A percentile compares a stretch with the other conserved stretches of the same genome.
phyloP scores from a whole-genome alignment of 495 filamentous ascomycete genomes.

The Chaetomium tenue region DNA sequence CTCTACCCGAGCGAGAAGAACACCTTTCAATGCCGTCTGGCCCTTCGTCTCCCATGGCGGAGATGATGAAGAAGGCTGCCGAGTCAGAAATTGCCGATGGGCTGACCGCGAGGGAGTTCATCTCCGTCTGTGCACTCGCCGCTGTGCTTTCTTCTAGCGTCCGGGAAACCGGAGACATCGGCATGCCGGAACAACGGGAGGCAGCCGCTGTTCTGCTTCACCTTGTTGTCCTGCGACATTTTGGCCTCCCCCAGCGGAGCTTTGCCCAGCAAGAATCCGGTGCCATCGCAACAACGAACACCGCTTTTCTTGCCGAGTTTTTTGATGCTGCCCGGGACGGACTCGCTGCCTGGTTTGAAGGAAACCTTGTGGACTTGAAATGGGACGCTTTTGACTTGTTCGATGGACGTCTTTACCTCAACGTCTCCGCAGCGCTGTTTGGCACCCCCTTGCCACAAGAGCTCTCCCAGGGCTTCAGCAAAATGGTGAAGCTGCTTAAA shows the following conservation, averaged over 20 bases:
- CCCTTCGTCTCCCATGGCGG: not conserved
- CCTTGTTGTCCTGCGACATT: conserved; percentile 1
- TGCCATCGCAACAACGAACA: not conserved
- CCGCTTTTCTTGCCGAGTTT: not conserved
- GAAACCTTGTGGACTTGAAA: not conserved
- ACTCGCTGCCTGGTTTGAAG: not conserved
- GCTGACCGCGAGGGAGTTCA: conserved; percentile 4
- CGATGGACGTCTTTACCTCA: not conserved
- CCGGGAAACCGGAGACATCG: not conserved
- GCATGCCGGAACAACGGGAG: not conserved
- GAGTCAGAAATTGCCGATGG: not conserved
- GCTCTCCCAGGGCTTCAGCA: not conserved
- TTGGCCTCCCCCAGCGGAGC: not conserved
- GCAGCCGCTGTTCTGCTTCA: not conserved
- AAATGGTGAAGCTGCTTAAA: not conserved
- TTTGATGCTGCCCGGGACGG: not conserved
- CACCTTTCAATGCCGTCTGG: not conserved
- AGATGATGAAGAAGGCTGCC: not conserved
- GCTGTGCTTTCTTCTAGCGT: not conserved
- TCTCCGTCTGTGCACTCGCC: not conserved
- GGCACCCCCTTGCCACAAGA: not conserved
- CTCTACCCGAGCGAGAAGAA: not conserved
- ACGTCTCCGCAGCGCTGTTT: not conserved
- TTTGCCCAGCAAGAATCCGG: conserved; percentile 1
- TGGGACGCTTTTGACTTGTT: conserved; percentile 1